A percentile compares a stretch with the other conserved stretches of the same genome.
phyloP scores from a whole-genome alignment of 257 asterid species.

The Eucommia ulmoides region DNA sequence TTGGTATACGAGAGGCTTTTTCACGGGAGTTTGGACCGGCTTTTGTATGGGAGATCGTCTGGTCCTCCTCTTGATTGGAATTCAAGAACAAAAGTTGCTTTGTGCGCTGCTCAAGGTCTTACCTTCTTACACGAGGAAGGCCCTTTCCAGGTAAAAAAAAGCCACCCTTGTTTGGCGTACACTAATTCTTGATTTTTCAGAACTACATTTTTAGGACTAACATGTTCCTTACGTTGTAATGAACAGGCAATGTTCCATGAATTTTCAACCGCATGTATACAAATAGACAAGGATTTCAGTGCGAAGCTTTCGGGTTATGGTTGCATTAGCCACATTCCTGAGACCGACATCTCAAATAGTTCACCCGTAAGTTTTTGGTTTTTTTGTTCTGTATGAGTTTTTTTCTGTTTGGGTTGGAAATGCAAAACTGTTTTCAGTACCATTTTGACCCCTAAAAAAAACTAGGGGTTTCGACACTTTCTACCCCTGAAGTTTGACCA shows the following conservation, averaged over 20 bases:
- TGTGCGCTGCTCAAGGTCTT: slow-evolving; percentile 89
- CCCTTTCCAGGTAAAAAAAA: slow-evolving; percentile 67
- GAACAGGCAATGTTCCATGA: slow-evolving; percentile 96
- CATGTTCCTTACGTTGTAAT: no score
- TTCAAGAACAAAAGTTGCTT: slow-evolving; percentile 79
- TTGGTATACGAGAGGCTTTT: slow-evolving; percentile 76
- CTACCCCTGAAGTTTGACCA: no score
- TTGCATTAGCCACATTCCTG: slow-evolving; percentile 68
- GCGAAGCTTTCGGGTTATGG: slow-evolving; percentile 98
- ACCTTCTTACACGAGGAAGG: slow-evolving; percentile 96
- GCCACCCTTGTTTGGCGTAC: neutral
- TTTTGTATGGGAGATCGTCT: slow-evolving; percentile 74
- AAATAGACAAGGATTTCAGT: slow-evolving; percentile 87
- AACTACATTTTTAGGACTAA: no score
- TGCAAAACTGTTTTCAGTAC: no score
- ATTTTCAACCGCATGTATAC: slow-evolving; percentile 76
- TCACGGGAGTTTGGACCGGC: slow-evolving; percentile 85
- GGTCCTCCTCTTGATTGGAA: slow-evolving; percentile 97
- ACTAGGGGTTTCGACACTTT: no score
- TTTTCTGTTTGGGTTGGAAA: no score
- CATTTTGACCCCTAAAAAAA: no score
- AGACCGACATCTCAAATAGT: slow-evolving; percentile 58
- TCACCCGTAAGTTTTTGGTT: slow-evolving; percentile 39
- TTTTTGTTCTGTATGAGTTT: no score
- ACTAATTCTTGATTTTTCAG: no score